Conservation (phyloP, 2,329 filamentous ascomycete species). For the Pestalotiopsis sp. region DNA sequence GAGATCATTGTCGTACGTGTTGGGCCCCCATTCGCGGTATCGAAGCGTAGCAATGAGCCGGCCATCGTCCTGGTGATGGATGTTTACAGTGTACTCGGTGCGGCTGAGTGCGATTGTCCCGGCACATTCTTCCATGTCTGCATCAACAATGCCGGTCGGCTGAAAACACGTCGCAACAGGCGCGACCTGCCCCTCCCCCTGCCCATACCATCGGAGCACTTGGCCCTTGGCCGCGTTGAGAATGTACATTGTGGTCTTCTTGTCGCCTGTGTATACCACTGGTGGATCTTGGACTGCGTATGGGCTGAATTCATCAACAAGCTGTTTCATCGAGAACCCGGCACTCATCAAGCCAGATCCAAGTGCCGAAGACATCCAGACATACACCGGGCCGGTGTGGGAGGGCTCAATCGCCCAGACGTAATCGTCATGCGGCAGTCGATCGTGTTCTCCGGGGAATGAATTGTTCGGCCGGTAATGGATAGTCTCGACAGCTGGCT, state of each 20-base stretch:
- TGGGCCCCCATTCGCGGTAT: conserved; percentile 93
- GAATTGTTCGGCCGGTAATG: conserved; percentile 76
- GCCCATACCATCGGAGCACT: conserved; percentile 82
- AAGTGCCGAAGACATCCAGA: conserved; percentile 72
- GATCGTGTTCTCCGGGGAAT: conserved; percentile 52
- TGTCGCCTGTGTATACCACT: conserved; percentile 88
- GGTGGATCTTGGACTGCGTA: conserved; percentile 75
- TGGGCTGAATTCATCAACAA: conserved; percentile 82
- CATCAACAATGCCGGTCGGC: conserved; percentile 66
- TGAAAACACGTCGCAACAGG: conserved; percentile 75
- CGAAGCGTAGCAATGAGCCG: conserved; percentile 84
- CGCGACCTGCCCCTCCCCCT: conserved; percentile 68
- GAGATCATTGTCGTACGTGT: conserved; percentile 87
- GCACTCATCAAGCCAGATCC: conserved; percentile 65
- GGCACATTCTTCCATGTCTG: conserved; percentile 72
- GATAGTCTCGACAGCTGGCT: conserved; percentile 87
- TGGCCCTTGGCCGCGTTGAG: conserved; percentile 85
- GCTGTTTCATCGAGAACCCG: conserved; percentile 77
- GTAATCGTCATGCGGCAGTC: conserved; percentile 76
- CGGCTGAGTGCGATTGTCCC: conserved; percentile 83
- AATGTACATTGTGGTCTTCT: conserved; percentile 87
- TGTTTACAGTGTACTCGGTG: conserved; percentile 87
- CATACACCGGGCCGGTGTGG: conserved; percentile 82
- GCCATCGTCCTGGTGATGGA: conserved; percentile 74
- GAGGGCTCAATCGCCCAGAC: conserved; percentile 95